Percentiles rank a stretch among this genome's conserved stretches.
Conservation (phyloP, 768 basidiomycete species). For the Mycena galericulata region DNA sequence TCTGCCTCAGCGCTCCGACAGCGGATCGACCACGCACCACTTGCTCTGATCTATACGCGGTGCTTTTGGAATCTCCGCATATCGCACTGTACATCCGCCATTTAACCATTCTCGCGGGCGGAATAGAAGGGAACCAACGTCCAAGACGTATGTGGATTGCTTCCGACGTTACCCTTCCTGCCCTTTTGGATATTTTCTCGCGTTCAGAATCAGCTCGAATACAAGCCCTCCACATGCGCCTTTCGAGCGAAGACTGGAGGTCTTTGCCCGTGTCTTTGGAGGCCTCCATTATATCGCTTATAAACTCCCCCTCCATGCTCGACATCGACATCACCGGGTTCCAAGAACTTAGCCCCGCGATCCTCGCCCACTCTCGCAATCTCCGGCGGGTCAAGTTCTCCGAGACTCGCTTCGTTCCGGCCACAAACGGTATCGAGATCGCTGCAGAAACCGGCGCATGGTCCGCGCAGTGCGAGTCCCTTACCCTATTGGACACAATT, state of each 20-base stretch:
- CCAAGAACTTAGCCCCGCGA: neutral
- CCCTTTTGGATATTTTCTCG: neutral
- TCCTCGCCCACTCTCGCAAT: neutral
- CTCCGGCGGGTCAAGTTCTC: slow-evolving; percentile 17
- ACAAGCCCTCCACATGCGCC: slow-evolving; percentile 17
- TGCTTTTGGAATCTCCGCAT: neutral
- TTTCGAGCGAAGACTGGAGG: slow-evolving; percentile 7
- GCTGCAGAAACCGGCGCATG: neutral
- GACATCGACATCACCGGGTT: slow-evolving; percentile 26
- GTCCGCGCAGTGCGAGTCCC: neutral
- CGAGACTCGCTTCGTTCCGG: neutral
- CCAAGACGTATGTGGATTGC: neutral
- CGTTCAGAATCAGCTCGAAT: neutral
- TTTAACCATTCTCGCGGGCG: slow-evolving; percentile 3
- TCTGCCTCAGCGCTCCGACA: slow-evolving; percentile 10
- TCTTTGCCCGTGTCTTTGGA: neutral
- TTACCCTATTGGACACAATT: slow-evolving; percentile 17
- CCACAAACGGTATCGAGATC: neutral
- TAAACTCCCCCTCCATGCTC: slow-evolving; percentile 7
- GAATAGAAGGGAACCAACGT: neutral
- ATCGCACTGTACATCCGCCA: slow-evolving; percentile 21
- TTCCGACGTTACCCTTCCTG: slow-evolving; percentile 8
- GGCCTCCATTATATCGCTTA: slow-evolving; percentile 5
- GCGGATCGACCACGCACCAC: neutral
- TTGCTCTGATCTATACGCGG: slow-evolving; percentile 8